phyloP scores from a whole-genome alignment of 106 monocot genomes.

The Dioscorea alata region DNA sequence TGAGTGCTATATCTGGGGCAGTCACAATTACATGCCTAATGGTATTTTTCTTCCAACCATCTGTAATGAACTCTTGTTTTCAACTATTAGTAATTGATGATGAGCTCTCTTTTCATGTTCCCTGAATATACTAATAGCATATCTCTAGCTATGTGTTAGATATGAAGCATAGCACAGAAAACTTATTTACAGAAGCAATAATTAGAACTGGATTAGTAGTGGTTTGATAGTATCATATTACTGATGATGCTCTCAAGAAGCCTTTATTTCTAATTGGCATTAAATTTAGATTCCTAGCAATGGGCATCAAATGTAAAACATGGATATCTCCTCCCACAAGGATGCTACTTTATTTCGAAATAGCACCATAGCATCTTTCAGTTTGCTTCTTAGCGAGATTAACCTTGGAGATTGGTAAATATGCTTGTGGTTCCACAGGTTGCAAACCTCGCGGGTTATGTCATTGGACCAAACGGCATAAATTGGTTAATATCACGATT shows the following conservation, averaged over 20 bases:
- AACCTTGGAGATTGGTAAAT: too few species aligned
- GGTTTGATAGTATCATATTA: not conserved
- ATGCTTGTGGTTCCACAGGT: constrained; percentile 31
- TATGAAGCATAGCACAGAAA: not conserved
- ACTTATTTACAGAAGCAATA: not conserved
- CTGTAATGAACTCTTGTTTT: not conserved
- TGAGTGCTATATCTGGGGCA: constrained; percentile 72
- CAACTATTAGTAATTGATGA: not conserved
- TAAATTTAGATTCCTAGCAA: too few species aligned
- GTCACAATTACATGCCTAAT: constrained; percentile 89
- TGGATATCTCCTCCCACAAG: too few species aligned
- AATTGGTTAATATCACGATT: constrained; percentile 59
- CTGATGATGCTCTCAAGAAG: too few species aligned
- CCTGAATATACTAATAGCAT: too few species aligned
- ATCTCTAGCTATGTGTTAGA: too few species aligned
- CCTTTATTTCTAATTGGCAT: too few species aligned
- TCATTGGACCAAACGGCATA: constrained; percentile 74
- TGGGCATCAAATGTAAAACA: too few species aligned
- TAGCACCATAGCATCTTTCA: too few species aligned
- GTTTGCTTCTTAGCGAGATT: too few species aligned
- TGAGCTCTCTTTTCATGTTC: too few species aligned
- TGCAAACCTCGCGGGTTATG: constrained; percentile 86
- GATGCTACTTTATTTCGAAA: too few species aligned
- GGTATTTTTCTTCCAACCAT: constrained; percentile 35
- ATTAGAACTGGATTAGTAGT: not conserved